Percentiles rank a stretch among this genome's conserved stretches.
Evolutionary conservation across 805 yeast species (phyloP).

Genomic region (Cyberlindnera xylosilytica): DNA sequence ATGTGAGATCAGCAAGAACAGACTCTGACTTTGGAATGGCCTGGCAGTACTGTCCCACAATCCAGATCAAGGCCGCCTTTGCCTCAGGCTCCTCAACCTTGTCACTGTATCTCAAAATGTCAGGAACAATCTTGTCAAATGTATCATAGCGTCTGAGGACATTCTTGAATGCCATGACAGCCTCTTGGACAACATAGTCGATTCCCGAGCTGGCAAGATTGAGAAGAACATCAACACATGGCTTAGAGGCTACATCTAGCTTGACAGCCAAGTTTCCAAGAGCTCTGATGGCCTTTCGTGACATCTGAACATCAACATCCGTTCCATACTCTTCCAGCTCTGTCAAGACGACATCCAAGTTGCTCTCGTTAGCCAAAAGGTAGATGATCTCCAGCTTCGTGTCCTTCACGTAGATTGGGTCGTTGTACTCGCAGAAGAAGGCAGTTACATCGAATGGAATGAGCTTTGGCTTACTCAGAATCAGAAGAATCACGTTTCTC

Average conservation of each 20-base stretch:
- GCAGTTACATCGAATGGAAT: constrained; percentile 65
- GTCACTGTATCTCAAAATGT: constrained; percentile 42
- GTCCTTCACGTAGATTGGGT: constrained; percentile 84
- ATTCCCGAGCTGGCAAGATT: constrained; percentile 62
- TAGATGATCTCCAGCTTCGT: constrained; percentile 87
- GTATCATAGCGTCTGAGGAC: constrained; percentile 73
- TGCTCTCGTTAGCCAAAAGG: constrained; percentile 64
- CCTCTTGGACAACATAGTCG: constrained; percentile 76
- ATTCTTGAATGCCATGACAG: constrained; percentile 70
- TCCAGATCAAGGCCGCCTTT: constrained; percentile 77
- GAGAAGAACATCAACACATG: constrained; percentile 60
- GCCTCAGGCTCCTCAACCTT: constrained; percentile 75
- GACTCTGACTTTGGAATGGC: constrained; percentile 40
- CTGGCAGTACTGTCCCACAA: constrained; percentile 67
- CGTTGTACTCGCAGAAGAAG: constrained; percentile 81
- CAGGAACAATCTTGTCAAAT: constrained; percentile 43
- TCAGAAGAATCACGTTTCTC: constrained; percentile 72
- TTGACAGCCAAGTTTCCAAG: constrained; percentile 87
- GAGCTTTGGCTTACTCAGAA: constrained; percentile 62
- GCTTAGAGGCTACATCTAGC: constrained; percentile 54
- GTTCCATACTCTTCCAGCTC: constrained; percentile 86
- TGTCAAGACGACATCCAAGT: constrained; percentile 57
- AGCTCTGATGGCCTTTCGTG: constrained; percentile 83
- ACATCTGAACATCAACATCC: constrained; percentile 82
- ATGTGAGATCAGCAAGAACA: constrained; percentile 40